phyloP scores from a whole-genome alignment of 2,329 filamentous ascomycete genomes.

The Aspergillus neoniger region DNA sequence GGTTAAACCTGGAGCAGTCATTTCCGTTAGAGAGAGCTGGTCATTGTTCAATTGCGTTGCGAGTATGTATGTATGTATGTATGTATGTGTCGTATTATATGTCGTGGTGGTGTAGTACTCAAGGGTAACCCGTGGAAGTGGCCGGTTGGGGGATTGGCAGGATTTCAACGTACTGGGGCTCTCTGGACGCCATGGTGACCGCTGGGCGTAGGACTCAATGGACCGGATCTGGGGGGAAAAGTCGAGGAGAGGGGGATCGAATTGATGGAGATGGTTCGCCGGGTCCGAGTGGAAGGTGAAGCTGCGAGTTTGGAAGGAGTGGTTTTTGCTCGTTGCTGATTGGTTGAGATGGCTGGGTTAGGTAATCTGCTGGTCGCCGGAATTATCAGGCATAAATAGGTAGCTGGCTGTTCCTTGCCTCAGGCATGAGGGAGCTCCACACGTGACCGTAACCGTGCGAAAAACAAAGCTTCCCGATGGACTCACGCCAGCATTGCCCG shows the following conservation, averaged over 20 bases:
- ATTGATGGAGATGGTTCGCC: conserved; percentile 20
- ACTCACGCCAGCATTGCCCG: background rate
- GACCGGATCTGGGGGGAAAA: conserved; percentile 2
- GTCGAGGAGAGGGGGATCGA: background rate
- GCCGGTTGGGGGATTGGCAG: background rate
- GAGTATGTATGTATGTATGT: background rate
- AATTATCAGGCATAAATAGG: background rate
- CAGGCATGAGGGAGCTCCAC: background rate
- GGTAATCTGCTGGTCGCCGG: conserved; percentile 10
- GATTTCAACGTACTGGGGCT: conserved; percentile 21
- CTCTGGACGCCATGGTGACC: conserved; percentile 25
- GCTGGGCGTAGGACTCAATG: conserved; percentile 5
- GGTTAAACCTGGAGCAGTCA: conserved; percentile 76
- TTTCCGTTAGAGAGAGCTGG: background rate
- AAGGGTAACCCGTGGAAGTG: background rate
- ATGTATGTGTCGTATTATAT: background rate
- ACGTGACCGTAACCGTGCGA: conserved; percentile 17
- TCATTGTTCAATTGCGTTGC: background rate
- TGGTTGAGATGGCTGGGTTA: conserved; percentile 28
- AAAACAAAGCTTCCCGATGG: conserved; percentile 19
- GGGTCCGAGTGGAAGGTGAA: conserved; percentile 32
- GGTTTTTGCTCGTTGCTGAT: conserved; percentile 38
- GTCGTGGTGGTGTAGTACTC: background rate
- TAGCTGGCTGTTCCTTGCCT: background rate
- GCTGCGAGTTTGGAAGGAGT: conserved; percentile 25